Evolutionary conservation across 2,329 filamentous ascomycete species (phyloP).

Genomic region (Penicillium sclerotiorum): DNA sequence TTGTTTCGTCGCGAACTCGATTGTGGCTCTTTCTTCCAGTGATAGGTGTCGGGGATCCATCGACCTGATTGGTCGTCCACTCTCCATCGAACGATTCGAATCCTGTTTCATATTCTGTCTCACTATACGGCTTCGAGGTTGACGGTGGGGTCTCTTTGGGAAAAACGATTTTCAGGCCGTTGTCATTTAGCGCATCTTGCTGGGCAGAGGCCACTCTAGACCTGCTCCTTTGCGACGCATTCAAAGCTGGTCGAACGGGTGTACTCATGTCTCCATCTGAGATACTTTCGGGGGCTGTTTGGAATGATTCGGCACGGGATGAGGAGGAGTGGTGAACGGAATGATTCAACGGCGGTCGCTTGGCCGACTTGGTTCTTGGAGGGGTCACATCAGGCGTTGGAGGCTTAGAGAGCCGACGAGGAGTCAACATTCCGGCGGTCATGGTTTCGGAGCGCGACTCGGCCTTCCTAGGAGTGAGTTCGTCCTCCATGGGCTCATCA

Average conservation of each 20-base stretch:
- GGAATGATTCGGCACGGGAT: conserved; percentile 71
- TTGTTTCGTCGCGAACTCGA: conserved; percentile 5
- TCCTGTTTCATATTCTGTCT: conserved; percentile 40
- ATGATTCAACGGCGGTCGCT: conserved; percentile 49
- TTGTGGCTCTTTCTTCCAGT: conserved; percentile 10
- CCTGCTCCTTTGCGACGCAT: conserved; percentile 21
- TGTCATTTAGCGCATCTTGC: conserved; percentile 37
- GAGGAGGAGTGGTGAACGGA: conserved; percentile 58
- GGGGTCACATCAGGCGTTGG: conserved; percentile 77
- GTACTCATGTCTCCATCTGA: conserved; percentile 61
- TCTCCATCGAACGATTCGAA: conserved; percentile 63
- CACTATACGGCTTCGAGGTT: conserved; percentile 15
- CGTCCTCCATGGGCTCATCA: conserved; percentile 23
- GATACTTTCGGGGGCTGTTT: conserved; percentile 68
- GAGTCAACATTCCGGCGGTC: conserved; percentile 51
- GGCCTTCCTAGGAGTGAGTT: conserved; percentile 26
- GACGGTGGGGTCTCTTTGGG: conserved; percentile 14
- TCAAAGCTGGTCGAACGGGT: conserved; percentile 26
- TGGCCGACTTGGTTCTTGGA: conserved; percentile 52
- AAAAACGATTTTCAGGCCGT: conserved; percentile 36
- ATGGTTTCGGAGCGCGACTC: conserved; percentile 27
- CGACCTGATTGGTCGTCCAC: conserved; percentile 45
- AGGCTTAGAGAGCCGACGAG: conserved; percentile 66
- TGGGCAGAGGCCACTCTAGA: conserved; percentile 19
- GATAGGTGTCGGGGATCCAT: conserved; percentile 19